Base-by-base conservation (phyloP, 2,329 filamentous ascomycete genomes). In the Diaporthe ilicicola region DNA sequence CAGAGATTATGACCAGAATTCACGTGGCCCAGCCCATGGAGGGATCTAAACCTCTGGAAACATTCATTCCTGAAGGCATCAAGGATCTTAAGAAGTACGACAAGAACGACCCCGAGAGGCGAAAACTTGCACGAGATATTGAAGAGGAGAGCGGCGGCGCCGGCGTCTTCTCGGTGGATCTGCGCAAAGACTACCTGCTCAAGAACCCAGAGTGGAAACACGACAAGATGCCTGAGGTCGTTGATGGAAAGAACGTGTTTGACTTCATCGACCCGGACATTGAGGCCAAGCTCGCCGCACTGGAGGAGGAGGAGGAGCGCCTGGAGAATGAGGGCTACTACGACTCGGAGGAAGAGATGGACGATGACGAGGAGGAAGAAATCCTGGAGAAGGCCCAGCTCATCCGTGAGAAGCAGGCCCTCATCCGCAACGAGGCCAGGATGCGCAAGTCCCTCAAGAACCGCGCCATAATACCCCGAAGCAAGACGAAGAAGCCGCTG, bases 381-480 rank as follows among this genome's bases (percentile, higher is more conserved):
- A 90, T 95, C 76, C 87, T 94, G 77, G 91, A 93, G 86, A 98
- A 98, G 87, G 97, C 96, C 62, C 93, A 97, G 74, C 86, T 97
- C 73, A 99, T 99, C 82, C 92, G 95, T 74, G 95, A 98, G 87
- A 98, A 98, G 90, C 92, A 94, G 76, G 89, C 92, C 74, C 87
- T 98, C 73, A 96, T 98, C 84, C 91, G 93, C 80, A 98, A 98
- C 83, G 96, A 97, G 78, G 93, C 94, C 74, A 93, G 93, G 84
- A 94, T 97, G 92, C 93, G 94, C 84, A 98, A 97, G 87, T 92
- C 92, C 51, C 90, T 99, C 81, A 98, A 99, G 92, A 99, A 99
- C 87, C 91, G 94, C 76, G 95, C 96, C 73, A 89, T 95, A 76
- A 97, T 99, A 74, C 97, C 96, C 29, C 91, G 96, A 78, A 93